phyloP scores from a whole-genome alignment of 495 filamentous ascomycete genomes.

The Trichoderma parareesei region DNA sequence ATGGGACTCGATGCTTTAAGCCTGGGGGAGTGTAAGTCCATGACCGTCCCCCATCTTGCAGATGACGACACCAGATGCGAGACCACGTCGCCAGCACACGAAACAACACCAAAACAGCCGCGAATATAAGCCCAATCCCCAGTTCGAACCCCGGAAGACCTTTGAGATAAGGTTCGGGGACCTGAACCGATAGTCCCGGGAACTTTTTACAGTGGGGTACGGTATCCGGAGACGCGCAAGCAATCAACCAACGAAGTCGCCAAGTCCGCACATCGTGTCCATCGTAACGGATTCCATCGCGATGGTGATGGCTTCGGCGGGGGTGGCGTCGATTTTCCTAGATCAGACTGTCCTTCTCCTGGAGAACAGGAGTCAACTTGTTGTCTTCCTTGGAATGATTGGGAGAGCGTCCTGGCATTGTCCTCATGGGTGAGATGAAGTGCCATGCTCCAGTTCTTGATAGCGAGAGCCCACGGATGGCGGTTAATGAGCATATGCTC shows the following conservation, averaged over 20 bases:
- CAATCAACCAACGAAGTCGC: background rate
- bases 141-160: background rate
- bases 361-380: no score
- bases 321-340: background rate
- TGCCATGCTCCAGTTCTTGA: no score
- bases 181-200: background rate
- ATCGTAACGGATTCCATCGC: background rate
- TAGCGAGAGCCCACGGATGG: no score
- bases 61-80: conserved; percentile 2
- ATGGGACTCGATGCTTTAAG: no score
- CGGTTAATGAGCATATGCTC: no score
- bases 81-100: conserved; percentile 1
- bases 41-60: background rate
- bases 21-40: no score
- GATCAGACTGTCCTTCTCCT: background rate
- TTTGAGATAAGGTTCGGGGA: background rate
- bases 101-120: background rate
- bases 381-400: background rate
- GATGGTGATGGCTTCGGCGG: background rate
- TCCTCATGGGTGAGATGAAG: no score
- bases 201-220: conserved; percentile 6
- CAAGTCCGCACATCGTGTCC: background rate
- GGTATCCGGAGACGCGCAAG: conserved; percentile 3
- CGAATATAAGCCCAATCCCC: background rate
- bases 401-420: no score